Evolutionary conservation across 495 filamentous ascomycete species (phyloP).

Genomic region (Cenococcum geophilum): DNA sequence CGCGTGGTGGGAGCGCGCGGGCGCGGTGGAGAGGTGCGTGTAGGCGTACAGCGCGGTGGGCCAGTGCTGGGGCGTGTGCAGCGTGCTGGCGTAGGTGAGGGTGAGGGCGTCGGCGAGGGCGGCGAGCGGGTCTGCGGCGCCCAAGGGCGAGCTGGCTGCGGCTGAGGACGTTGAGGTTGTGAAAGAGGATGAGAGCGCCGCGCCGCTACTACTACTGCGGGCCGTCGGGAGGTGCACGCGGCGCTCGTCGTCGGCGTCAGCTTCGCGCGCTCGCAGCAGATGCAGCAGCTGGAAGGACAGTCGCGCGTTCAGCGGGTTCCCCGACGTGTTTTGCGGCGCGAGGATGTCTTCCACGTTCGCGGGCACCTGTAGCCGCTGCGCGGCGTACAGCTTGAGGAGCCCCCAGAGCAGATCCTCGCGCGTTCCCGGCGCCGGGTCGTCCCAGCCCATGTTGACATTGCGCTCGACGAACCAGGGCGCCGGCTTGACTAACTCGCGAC

Average conservation of each 20-base stretch:
- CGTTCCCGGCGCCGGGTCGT: constrained; percentile 46
- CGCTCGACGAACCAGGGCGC: constrained; percentile 54
- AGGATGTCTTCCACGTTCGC: constrained; percentile 52
- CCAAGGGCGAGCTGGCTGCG: constrained; percentile 30
- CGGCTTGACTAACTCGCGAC: constrained; percentile 56
- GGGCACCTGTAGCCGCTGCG: constrained; percentile 39
- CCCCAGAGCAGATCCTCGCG: constrained; percentile 80
- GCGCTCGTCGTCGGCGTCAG: constrained; percentile 21
- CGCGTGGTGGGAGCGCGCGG: constrained; percentile 58
- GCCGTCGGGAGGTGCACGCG: constrained; percentile 20
- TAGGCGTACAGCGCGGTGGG: constrained; percentile 65
- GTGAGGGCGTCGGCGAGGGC: constrained; percentile 55
- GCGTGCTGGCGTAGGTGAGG: constrained; percentile 63
- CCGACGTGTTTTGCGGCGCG: constrained; percentile 51
- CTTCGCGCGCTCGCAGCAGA: constrained; percentile 42
- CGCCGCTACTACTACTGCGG: constrained; percentile 6
- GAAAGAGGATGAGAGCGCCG: constrained; percentile 20
- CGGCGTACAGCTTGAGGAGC: constrained; percentile 70
- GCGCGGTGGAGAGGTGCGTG: constrained; percentile 62
- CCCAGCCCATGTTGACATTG: constrained; percentile 42
- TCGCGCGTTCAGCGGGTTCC: constrained; percentile 63
- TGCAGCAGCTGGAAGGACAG: constrained; percentile 75
- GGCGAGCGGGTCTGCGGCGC: constrained; percentile 34
- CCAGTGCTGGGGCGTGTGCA: constrained; percentile 64
- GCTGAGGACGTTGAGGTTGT: constrained; percentile 9